Conservation (phyloP, 192 early-diverging fungal species). For the Linnemannia exigua region DNA sequence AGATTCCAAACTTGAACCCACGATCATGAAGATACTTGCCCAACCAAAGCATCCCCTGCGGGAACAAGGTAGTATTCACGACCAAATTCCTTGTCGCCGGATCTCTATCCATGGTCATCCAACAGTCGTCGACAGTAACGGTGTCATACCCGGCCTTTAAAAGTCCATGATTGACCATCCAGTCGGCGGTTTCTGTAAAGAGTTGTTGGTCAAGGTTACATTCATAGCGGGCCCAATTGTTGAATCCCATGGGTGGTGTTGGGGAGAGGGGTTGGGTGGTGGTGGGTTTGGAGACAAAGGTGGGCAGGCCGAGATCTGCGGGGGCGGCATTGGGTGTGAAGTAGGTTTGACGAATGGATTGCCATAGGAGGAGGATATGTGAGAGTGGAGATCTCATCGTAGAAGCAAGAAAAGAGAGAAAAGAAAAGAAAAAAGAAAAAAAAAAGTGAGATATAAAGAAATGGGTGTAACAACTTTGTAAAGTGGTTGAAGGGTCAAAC, state of each 20-base stretch:
- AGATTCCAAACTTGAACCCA: conserved; percentile 60
- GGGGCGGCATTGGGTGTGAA: not conserved
- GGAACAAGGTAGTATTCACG: conserved; percentile 61
- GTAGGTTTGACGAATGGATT: conserved; percentile 21
- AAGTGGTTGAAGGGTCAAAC: not conserved
- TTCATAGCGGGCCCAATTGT: conserved; percentile 69
- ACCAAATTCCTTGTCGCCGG: conserved; percentile 35
- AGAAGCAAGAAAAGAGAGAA: not conserved
- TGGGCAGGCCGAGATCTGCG: conserved; percentile 21
- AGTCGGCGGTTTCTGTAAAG: conserved; percentile 65
- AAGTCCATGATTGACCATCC: conserved; percentile 58
- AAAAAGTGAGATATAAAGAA: not conserved
- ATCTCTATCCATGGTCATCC: conserved; percentile 60
- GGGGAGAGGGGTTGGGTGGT: conserved; percentile 9
- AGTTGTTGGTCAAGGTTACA: conserved; percentile 66
- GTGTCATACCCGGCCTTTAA: conserved; percentile 65
- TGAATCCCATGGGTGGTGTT: conserved; percentile 67
- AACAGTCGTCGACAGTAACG: conserved; percentile 73
- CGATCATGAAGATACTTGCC: conserved; percentile 67
- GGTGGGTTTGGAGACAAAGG: not conserved
- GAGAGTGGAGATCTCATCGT: conserved; percentile 25
- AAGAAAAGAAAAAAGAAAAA: not conserved
- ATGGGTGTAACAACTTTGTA: not conserved
- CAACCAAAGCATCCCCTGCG: conserved; percentile 65
- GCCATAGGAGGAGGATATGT: conserved; percentile 45